Base-by-base conservation (phyloP, 148 eudicot genomes). In the Rhododendron ferrugineum region DNA sequence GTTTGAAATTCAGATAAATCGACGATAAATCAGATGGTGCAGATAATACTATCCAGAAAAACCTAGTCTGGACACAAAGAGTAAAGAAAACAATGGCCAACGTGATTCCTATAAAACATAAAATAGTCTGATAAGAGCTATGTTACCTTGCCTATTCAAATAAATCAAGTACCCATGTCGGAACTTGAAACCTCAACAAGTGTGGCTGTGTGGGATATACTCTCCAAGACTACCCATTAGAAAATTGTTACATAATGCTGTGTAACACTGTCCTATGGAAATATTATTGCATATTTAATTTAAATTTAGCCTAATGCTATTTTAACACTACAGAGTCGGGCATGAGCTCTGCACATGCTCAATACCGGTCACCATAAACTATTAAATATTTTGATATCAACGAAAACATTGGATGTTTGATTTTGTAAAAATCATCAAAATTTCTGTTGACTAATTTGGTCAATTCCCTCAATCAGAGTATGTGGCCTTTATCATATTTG, bases 1-100 rank as follows among this genome's bases (percentile, higher is more conserved):
- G 58, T 73, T 73, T 64, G 64, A 49, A 15, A 20, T 83, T 73
- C 34, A 84, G 68, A 70, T 6, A 74, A 84, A 83, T 83, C 30
- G 47, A 66, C 42, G 26, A 37, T 11, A 60, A 58, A 28, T 11
- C 52, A 54, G 22, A 76, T 23, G 47, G 18, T 64, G 73, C 23
- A 40, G 26, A 56, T 6, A n/a, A 14, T 80, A 50, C 42, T 16
- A 44, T n/a, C 32, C 7, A 66, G 16, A 83, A 13, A 68, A 22
- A 70, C 49, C 37, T 11, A 28, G 62, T 47, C 18, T 18, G n/a
- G 28, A 83, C 32, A 70, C 68, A 83, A 23, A 46, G 14, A 44
- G 18, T 26, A 83, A 32, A 47, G 15, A 49, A 83, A 64, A 44
- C 32, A 68, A 82, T 66, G 36, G 77, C 77, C 84, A 82, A 23